Conservation (phyloP, 495 filamentous ascomycete species). For the Margaritispora aquatica region DNA sequence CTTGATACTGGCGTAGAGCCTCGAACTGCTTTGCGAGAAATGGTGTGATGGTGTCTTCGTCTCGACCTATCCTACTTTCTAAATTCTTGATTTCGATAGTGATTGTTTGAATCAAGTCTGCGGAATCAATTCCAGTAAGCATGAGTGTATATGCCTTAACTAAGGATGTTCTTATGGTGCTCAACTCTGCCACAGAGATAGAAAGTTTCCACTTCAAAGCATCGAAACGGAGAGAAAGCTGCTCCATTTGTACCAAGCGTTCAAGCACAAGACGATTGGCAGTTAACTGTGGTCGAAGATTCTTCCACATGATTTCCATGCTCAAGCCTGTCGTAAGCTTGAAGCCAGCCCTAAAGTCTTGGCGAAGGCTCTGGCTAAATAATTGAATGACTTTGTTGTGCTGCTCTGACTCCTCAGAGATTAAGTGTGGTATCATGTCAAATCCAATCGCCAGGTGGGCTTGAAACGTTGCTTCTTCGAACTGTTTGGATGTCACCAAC, state of each 20-base stretch:
- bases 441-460: constrained; percentile 37
- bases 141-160: constrained; percentile 42
- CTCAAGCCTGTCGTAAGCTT: constrained; percentile 67
- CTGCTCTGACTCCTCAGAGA: neutral
- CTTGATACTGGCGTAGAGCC: constrained; percentile 56
- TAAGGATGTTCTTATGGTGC: constrained; percentile 43
- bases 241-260: constrained; percentile 53
- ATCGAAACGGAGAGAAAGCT: constrained; percentile 71
- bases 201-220: constrained; percentile 44
- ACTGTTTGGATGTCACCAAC: constrained; percentile 32
- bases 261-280: constrained; percentile 34
- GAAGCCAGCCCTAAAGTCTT: constrained; percentile 39
- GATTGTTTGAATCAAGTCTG: constrained; percentile 42
- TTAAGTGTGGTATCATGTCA: constrained; percentile 7
- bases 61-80: constrained; percentile 35
- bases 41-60: constrained; percentile 35
- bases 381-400: neutral
- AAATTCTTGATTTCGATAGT: constrained; percentile 52
- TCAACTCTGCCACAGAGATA: constrained; percentile 36
- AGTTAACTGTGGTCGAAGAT: constrained; percentile 54
- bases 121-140: constrained; percentile 37
- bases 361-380: constrained; percentile 8
- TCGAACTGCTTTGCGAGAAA: constrained; percentile 62
- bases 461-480: constrained; percentile 49
- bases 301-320: constrained; percentile 81